Base-by-base conservation (phyloP, 305 asterid genomes). In the Solanum hybrid region DNA sequence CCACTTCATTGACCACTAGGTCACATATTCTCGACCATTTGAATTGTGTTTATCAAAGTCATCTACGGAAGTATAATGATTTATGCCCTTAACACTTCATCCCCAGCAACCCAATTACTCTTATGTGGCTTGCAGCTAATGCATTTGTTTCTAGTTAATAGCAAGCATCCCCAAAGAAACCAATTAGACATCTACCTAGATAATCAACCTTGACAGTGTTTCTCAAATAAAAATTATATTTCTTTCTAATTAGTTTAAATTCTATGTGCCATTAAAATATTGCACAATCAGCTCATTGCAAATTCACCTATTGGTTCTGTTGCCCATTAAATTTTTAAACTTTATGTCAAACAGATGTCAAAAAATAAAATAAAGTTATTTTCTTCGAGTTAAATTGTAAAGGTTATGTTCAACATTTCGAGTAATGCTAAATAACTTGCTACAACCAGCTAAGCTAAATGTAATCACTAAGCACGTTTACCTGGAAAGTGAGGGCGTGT, bases 401-500 rank as follows among this genome's bases (percentile, higher is more conserved):
- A 14, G 20, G 72, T 29, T 82, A 16, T 17, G 38, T 46, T 27
- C 72, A 82, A 51, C 87, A 84, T 46, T 46, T 84, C 29, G 17
- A 9, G 16, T 85, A 56, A 84, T 20, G 75, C 31, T 20, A 31
- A 56, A 29, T 5, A 51, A 84, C 75, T 31, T 51, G 31, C 75
- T 31, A 84, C 32, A 32, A 51, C 75, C 27, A 29, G 72, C 87
- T 42, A 27, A 46, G 24, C 73, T 17, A 29, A 0, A 10, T 17
- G 11, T 81, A 32, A 35, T 2, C 37, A 73, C n/a, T 4, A 14
- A 29, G 24, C 79, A 72, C 20, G 8, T 76, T 76, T 79, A 79
- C 85, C 85, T 79, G 85, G 85, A 79, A 96, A 24, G 32, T 87
- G 42, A 96, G 96, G 92, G 99, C 99, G 0, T 94, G 90, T 51